Percentiles rank a stretch among this genome's conserved stretches.
phyloP scores from a whole-genome alignment of 371 early-diverging fungal species.

The Rhizopus arrhizus region DNA sequence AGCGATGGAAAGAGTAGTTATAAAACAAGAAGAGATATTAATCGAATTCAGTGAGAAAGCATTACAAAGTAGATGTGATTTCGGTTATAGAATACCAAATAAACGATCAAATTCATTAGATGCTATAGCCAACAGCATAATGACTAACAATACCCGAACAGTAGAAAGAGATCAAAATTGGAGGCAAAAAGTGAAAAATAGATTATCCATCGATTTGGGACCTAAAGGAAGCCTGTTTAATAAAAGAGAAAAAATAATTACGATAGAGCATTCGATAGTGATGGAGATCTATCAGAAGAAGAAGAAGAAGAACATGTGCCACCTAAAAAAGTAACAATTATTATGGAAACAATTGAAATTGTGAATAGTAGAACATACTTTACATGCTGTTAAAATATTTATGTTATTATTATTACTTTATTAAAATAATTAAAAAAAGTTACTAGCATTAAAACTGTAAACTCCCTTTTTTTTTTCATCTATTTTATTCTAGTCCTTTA shows the following conservation, averaged over 20 bases:
- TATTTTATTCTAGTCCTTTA: too few species aligned
- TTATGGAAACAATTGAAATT: conserved; percentile 35
- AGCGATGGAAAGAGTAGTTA: conserved; percentile 52
- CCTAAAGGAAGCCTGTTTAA: conserved; percentile 16
- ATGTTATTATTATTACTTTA: too few species aligned
- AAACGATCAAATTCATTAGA: conserved; percentile 5
- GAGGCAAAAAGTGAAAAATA: conserved; percentile 20
- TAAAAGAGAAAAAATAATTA: conserved; percentile 13
- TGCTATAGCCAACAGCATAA: conserved; percentile 2
- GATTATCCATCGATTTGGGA: conserved; percentile 22
- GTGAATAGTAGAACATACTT: conserved; percentile 39
- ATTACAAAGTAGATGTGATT: conserved; percentile 20
- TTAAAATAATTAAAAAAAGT: too few species aligned
- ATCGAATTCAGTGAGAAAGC: conserved; percentile 44
- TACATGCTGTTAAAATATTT: conserved; percentile 30
- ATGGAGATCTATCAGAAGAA: conserved; percentile 8
- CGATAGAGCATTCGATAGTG: conserved; percentile 27
- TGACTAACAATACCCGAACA: conserved; percentile 5
- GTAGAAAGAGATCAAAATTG: conserved; percentile 16
- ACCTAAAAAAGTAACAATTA: conserved; percentile 27
- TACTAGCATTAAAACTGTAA: too few species aligned
- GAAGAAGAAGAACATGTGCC: neutral
- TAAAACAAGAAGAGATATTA: conserved; percentile 58
- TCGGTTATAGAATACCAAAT: neutral
- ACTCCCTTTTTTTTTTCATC: too few species aligned